These are phyloP conservation scores for Cichorium intybus DNA, from an alignment of 140 eudicot species.

Conservation along the genomic window DNA sequence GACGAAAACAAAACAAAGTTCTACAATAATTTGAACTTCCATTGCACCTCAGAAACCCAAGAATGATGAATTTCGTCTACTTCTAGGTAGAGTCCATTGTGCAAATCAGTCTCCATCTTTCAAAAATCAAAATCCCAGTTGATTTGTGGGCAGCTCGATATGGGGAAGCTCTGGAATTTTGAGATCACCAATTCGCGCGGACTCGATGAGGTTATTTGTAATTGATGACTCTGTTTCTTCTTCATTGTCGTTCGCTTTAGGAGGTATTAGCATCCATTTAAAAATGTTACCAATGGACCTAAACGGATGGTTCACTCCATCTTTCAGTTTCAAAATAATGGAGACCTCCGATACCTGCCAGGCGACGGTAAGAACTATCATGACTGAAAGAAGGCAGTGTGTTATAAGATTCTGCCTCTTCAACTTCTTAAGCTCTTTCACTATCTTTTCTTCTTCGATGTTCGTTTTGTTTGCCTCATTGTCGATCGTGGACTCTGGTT, in stretches of 20 bases:
- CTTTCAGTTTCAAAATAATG: conserved; percentile 53
- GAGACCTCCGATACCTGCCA: conserved; percentile 91
- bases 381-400: conserved; percentile 60
- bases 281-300: conserved; percentile 42
- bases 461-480: too few relatives aligned
- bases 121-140: conserved; percentile 11
- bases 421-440: conserved; percentile 52
- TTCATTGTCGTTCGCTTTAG: neutral
- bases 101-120: conserved; percentile 16
- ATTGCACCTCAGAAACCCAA: neutral
- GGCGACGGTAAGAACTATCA: conserved; percentile 57
- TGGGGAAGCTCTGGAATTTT: conserved; percentile 43
- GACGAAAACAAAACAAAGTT: neutral
- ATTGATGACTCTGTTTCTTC: conserved; percentile 10
- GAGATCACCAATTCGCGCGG: conserved; percentile 34
- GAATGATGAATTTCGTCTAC: neutral
- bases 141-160: conserved; percentile 32
- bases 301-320: conserved; percentile 65
- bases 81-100: neutral
- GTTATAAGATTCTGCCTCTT: conserved; percentile 67
- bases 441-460: conserved; percentile 31
- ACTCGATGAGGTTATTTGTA: conserved; percentile 13
- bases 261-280: conserved; percentile 30
- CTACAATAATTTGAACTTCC: neutral
- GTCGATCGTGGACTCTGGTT: too few relatives aligned